A percentile compares a stretch with the other conserved stretches of the same genome.
Evolutionary conservation across 768 basidiomycete genomes (phyloP).

Genomic region (Amanita pallidorosea): DNA sequence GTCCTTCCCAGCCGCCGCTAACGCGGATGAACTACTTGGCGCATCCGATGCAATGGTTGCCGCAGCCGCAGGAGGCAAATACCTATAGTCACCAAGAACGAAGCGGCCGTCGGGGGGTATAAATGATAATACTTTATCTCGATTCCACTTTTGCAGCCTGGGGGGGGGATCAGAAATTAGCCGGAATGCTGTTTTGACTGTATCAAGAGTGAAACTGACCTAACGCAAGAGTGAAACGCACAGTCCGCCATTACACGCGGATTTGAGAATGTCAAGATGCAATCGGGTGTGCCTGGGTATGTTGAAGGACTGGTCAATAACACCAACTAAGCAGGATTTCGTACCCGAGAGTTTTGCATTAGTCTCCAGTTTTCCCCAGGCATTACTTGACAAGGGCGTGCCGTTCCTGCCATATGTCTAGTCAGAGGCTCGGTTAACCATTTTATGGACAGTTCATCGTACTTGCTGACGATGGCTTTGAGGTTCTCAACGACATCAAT

Average conservation of each 20-base stretch:
- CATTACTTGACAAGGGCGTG: slow-evolving; percentile 49
- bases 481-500: slow-evolving; percentile 85
- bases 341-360: slow-evolving; percentile 70
- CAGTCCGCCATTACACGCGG: slow-evolving; percentile 65
- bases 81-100: slow-evolving; percentile 75
- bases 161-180: slow-evolving; percentile 1
- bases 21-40: slow-evolving; percentile 11
- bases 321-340: slow-evolving; percentile 5
- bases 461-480: slow-evolving; percentile 73
- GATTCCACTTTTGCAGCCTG: slow-evolving; percentile 73
- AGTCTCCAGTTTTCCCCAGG: slow-evolving; percentile 70
- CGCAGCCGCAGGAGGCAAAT: slow-evolving; percentile 24
- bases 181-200: background rate
- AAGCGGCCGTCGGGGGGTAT: slow-evolving; percentile 92
- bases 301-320: background rate
- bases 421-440: background rate
- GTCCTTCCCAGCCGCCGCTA: slow-evolving; percentile 21
- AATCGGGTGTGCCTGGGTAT: slow-evolving; percentile 74
- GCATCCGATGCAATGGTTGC: slow-evolving; percentile 12
- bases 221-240: slow-evolving; percentile 87
- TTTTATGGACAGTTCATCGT: slow-evolving; percentile 10
- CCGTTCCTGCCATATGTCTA: slow-evolving; percentile 42
- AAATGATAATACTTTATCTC: slow-evolving; percentile 74
- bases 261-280: slow-evolving; percentile 68
- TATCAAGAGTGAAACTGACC: slow-evolving; percentile 42